phyloP scores from a whole-genome alignment of 1,284 basidiomycete species.

The Pascua guehoae region DNA sequence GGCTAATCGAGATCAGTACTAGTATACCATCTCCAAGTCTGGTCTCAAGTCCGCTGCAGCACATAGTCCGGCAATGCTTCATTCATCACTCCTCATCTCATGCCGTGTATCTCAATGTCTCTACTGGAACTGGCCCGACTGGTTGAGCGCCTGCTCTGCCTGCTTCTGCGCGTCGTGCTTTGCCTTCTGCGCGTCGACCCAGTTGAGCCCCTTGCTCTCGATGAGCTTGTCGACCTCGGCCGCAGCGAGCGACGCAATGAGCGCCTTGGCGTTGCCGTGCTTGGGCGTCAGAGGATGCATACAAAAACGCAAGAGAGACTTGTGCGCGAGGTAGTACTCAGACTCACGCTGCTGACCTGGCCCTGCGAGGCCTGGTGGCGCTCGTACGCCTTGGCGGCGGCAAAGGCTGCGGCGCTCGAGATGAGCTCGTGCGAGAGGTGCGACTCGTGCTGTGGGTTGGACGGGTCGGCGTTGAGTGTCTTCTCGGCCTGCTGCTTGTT shows the following conservation, averaged over 20 bases:
- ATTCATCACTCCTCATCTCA: too few relatives aligned
- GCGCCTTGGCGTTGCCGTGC: too few relatives aligned
- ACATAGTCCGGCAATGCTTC: too few relatives aligned
- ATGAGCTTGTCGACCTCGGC: slow-evolving; percentile 48
- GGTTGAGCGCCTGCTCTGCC: too few relatives aligned
- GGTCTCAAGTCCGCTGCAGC: too few relatives aligned
- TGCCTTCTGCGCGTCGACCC: slow-evolving; percentile 40
- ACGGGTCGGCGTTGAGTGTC: slow-evolving; percentile 30
- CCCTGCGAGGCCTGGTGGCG: slow-evolving; percentile 39
- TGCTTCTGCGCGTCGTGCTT: slow-evolving; percentile 26
- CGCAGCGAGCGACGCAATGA: slow-evolving; percentile 24
- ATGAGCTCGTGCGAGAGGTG: slow-evolving; percentile 44
- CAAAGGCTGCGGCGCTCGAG: slow-evolving; percentile 43
- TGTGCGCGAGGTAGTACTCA: too few relatives aligned
- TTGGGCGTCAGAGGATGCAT: too few relatives aligned
- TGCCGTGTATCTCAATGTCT: too few relatives aligned
- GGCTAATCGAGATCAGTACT: too few relatives aligned
- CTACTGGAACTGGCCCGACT: too few relatives aligned
- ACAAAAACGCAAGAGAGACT: too few relatives aligned
- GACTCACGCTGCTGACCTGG: slow-evolving; percentile 22
- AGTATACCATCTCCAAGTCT: too few relatives aligned
- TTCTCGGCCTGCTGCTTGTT: slow-evolving; percentile 6
- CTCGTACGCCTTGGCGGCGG: slow-evolving; percentile 46
- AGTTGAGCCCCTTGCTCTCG: slow-evolving; percentile 47
- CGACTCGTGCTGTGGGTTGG: slow-evolving; percentile 37